phyloP scores from a whole-genome alignment of 2,329 filamentous ascomycete genomes.

The Pezicula neosporulosa region DNA sequence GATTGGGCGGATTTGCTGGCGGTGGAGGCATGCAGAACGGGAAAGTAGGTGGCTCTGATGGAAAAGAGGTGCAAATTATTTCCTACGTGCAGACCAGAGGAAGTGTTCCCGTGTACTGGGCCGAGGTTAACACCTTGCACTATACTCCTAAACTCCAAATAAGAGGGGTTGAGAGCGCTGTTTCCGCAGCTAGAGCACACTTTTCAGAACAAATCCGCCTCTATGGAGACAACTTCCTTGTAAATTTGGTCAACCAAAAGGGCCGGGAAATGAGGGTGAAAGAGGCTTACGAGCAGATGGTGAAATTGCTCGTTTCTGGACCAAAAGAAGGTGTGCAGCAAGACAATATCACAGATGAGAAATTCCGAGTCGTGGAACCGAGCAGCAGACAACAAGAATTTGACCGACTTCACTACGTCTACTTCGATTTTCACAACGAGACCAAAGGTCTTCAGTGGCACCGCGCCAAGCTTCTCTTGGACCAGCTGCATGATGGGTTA shows the following conservation, averaged over 20 bases:
- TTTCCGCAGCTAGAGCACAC: slow-evolving; percentile 77
- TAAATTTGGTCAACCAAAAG: slow-evolving; percentile 96
- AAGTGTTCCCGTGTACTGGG: slow-evolving; percentile 94
- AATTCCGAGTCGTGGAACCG: slow-evolving; percentile 75
- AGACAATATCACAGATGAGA: slow-evolving; percentile 69
- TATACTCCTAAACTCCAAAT: slow-evolving; percentile 92
- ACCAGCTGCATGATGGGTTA: slow-evolving; percentile 74
- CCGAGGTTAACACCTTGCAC: slow-evolving; percentile 87
- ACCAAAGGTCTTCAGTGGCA: slow-evolving; percentile 95
- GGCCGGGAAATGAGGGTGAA: slow-evolving; percentile 88
- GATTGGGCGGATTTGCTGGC: slow-evolving; percentile 76
- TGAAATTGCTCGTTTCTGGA: slow-evolving; percentile 69
- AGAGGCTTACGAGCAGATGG: slow-evolving; percentile 88
- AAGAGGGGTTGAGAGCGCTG: slow-evolving; percentile 75
- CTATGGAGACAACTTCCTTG: slow-evolving; percentile 95
- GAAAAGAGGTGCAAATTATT: slow-evolving; percentile 80
- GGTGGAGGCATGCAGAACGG: slow-evolving; percentile 73
- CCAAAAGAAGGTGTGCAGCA: slow-evolving; percentile 63
- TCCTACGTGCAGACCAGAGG: slow-evolving; percentile 96
- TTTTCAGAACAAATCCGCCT: slow-evolving; percentile 90
- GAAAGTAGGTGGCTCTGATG: slow-evolving; percentile 53
- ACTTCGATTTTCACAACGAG: slow-evolving; percentile 98
- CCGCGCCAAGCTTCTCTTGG: slow-evolving; percentile 80
- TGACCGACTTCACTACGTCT: slow-evolving; percentile 90
- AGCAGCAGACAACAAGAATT: slow-evolving; percentile 55